Evolutionary conservation across 257 asterid species (phyloP).

Genomic region (Osmanthus fragrans): DNA sequence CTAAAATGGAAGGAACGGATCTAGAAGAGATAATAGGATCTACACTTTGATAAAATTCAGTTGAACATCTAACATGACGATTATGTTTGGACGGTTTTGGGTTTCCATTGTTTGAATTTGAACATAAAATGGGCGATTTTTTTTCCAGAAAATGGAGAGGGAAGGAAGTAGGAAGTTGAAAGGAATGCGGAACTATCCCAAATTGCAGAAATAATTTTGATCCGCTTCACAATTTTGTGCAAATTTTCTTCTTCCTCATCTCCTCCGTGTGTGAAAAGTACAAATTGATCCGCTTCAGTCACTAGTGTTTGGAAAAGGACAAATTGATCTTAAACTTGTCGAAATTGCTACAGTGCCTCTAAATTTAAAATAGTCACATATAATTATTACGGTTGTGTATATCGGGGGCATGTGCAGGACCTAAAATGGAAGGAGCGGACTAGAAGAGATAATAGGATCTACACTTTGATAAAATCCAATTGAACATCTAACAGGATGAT

Average conservation of each 20-base stretch:
- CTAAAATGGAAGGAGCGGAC: constrained; percentile 49
- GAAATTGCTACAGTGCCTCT: no score
- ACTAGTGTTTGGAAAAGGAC: no score
- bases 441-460: constrained; percentile 49
- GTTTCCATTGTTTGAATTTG: constrained; percentile 37
- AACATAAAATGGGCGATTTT: background rate
- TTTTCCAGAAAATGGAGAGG: background rate
- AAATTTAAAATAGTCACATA: no score
- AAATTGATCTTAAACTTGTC: no score
- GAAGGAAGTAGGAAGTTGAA: background rate
- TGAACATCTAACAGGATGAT: constrained; percentile 80
- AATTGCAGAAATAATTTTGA: background rate
- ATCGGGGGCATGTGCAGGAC: no score
- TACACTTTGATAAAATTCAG: constrained; percentile 67
- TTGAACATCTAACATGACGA: constrained; percentile 79
- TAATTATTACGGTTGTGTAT: no score
- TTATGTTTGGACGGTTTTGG: constrained; percentile 52
- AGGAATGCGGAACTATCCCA: background rate
- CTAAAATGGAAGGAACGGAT: constrained; percentile 59
- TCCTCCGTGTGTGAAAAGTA: no score
- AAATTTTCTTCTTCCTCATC: no score
- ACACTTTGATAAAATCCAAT: constrained; percentile 69
- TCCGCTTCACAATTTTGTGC: no score
- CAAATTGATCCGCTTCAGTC: no score
- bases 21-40: constrained; percentile 56